These are phyloP conservation scores for Gastrolobium villosum DNA, from an alignment of 306 rosid species.

Conservation along the genomic window DNA sequence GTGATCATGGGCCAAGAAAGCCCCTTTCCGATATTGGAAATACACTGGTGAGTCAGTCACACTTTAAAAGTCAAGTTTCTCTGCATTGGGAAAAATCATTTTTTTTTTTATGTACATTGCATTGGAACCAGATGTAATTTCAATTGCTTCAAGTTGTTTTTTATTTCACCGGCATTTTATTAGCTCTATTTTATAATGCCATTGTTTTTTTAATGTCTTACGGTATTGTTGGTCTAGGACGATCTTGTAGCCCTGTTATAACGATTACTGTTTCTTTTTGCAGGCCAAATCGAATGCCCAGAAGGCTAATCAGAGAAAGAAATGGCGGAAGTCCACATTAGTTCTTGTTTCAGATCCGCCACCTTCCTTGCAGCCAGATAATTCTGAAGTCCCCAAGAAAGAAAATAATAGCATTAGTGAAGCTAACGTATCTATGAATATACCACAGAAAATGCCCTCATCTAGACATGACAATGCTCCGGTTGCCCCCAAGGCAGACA, in stretches of 20 bases:
- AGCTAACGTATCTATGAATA: constrained; percentile 30
- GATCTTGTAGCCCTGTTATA: background rate
- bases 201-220: background rate
- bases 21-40: constrained; percentile 94
- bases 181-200: background rate
- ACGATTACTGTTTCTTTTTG: constrained; percentile 22
- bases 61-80: background rate
- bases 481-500: constrained; percentile 53
- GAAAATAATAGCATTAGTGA: constrained; percentile 41
- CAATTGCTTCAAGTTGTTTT: background rate
- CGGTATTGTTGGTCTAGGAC: background rate
- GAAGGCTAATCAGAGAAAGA: constrained; percentile 77
- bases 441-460: constrained; percentile 38
- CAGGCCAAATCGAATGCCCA: constrained; percentile 78
- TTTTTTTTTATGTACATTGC: background rate
- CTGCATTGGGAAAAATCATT: background rate
- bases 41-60: constrained; percentile 59
- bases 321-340: constrained; percentile 78
- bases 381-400: constrained; percentile 49
- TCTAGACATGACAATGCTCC: constrained; percentile 41
- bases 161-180: background rate
- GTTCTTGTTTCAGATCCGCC: constrained; percentile 78
- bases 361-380: constrained; percentile 60
- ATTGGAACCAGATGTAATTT: background rate
- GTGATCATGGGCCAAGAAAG: constrained; percentile 63